Percentiles rank a stretch among this genome's conserved stretches.
phyloP scores from a whole-genome alignment of 129 eudicot genomes.

The Flaveria brownii region DNA sequence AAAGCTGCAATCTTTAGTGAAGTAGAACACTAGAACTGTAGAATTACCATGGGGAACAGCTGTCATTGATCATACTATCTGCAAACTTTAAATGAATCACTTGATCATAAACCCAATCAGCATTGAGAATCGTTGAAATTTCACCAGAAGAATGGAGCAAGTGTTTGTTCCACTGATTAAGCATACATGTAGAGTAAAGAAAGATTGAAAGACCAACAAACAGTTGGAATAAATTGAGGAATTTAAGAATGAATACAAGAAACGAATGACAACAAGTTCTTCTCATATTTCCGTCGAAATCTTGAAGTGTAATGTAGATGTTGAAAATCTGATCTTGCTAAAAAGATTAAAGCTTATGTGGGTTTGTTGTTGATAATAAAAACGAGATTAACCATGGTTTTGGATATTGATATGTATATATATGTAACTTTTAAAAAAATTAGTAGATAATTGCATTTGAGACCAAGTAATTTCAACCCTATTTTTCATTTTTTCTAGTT shows the following conservation, averaged over 20 bases:
- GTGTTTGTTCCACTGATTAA: conserved; percentile 63
- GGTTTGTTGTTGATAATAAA: too few relatives aligned
- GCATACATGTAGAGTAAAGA: conserved; percentile 61
- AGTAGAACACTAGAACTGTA: conserved; percentile 18
- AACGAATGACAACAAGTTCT: conserved; percentile 53
- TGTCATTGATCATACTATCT: neutral
- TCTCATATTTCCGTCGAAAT: conserved; percentile 41
- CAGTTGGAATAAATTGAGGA: conserved; percentile 58
- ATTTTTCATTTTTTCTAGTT: too few relatives aligned
- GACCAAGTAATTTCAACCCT: too few relatives aligned
- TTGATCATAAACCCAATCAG: conserved; percentile 31
- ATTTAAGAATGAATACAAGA: conserved; percentile 63
- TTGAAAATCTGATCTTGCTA: neutral
- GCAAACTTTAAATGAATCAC: conserved; percentile 6
- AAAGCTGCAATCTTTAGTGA: neutral
- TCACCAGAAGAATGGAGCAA: conserved; percentile 18
- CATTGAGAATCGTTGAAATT: conserved; percentile 1
- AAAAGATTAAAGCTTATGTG: neutral
- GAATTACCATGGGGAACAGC: conserved; percentile 25
- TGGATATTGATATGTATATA: too few relatives aligned
- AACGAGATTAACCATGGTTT: too few relatives aligned
- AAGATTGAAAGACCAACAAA: conserved; percentile 62
- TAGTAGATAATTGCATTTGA: neutral
- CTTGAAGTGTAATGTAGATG: neutral
- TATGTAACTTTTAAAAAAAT: too few relatives aligned